Evolutionary conservation across 2,329 filamentous ascomycete species (phyloP).

Genomic region (Aspergillus sp.): DNA sequence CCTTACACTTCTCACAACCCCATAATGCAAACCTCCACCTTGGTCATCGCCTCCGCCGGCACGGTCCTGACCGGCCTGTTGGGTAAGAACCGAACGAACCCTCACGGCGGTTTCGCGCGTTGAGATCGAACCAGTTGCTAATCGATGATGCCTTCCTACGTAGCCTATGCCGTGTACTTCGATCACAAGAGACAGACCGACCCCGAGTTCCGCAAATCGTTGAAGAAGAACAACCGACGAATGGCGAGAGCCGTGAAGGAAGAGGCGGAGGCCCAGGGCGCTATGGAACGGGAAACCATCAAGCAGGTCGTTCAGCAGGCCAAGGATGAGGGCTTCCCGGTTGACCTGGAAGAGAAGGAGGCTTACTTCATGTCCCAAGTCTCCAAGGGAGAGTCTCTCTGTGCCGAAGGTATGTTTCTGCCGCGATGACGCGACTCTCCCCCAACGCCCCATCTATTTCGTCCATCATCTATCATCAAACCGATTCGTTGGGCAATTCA

Average conservation of each 20-base stretch:
- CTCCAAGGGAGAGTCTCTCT: slow-evolving; percentile 79
- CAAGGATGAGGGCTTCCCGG: slow-evolving; percentile 87
- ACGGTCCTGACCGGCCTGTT: slow-evolving; percentile 59
- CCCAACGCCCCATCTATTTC: neutral
- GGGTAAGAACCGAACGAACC: slow-evolving; percentile 36
- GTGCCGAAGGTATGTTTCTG: slow-evolving; percentile 70
- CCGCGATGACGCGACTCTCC: slow-evolving; percentile 2
- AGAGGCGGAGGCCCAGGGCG: slow-evolving; percentile 48
- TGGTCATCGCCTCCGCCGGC: slow-evolving; percentile 59
- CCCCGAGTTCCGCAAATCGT: slow-evolving; percentile 60
- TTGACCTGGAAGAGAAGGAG: slow-evolving; percentile 88
- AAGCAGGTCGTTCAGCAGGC: slow-evolving; percentile 74
- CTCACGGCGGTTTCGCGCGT: neutral
- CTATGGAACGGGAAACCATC: slow-evolving; percentile 62
- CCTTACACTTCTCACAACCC: slow-evolving; percentile 13
- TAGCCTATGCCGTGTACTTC: slow-evolving; percentile 66
- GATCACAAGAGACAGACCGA: slow-evolving; percentile 65
- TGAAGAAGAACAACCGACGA: slow-evolving; percentile 52
- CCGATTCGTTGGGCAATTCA: slow-evolving; percentile 5
- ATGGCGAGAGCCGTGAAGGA: slow-evolving; percentile 49
- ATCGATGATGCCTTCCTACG: neutral
- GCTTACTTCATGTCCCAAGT: slow-evolving; percentile 96
- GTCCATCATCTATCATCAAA: neutral
- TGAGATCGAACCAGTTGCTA: slow-evolving; percentile 7
- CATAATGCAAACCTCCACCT: slow-evolving; percentile 56